Evolutionary conservation across 306 rosid genomes (phyloP).

Genomic region (Castanea mollissima): DNA sequence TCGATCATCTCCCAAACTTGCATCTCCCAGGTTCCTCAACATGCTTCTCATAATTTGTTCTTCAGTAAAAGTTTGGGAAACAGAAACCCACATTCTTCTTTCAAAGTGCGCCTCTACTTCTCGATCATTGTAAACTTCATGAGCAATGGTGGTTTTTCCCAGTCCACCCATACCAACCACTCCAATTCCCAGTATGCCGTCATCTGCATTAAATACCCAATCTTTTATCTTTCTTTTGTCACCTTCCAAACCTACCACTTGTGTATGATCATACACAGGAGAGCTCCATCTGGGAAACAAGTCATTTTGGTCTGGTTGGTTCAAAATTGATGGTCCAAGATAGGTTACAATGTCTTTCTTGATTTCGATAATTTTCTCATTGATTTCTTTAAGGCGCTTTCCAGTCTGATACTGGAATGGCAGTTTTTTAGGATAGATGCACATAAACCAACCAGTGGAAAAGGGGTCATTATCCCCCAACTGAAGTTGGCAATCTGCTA

Average conservation of each 20-base stretch:
- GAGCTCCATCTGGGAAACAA: slow-evolving; percentile 33
- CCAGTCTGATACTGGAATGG: slow-evolving; percentile 22
- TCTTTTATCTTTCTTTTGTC: slow-evolving; percentile 29
- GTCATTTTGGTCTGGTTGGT: slow-evolving; percentile 10
- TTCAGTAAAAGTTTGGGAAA: slow-evolving; percentile 31
- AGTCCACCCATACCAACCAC: slow-evolving; percentile 41
- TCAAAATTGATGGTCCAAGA: slow-evolving; percentile 20
- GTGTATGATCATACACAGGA: slow-evolving; percentile 39
- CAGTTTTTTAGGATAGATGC: slow-evolving; percentile 19
- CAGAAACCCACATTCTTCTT: slow-evolving; percentile 35
- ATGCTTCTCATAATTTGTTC: slow-evolving; percentile 34
- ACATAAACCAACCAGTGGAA: slow-evolving; percentile 23
- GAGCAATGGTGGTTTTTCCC: slow-evolving; percentile 35
- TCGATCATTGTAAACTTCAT: slow-evolving; percentile 28
- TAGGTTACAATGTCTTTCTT: slow-evolving; percentile 18
- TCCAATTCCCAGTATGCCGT: slow-evolving; percentile 24
- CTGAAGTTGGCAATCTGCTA: slow-evolving; percentile 34
- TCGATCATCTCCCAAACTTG: slow-evolving; percentile 14
- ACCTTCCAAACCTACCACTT: slow-evolving; percentile 36
- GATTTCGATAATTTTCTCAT: slow-evolving; percentile 1
- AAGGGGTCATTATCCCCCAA: slow-evolving; percentile 1
- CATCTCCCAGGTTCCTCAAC: slow-evolving; percentile 33
- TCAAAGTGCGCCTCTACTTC: slow-evolving; percentile 24
- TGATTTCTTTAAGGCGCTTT: slow-evolving; percentile 26
- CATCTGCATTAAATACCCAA: slow-evolving; percentile 28